These are phyloP conservation scores for Ballota nigra DNA, from an alignment of 257 asterid species.

Conservation along the genomic window DNA sequence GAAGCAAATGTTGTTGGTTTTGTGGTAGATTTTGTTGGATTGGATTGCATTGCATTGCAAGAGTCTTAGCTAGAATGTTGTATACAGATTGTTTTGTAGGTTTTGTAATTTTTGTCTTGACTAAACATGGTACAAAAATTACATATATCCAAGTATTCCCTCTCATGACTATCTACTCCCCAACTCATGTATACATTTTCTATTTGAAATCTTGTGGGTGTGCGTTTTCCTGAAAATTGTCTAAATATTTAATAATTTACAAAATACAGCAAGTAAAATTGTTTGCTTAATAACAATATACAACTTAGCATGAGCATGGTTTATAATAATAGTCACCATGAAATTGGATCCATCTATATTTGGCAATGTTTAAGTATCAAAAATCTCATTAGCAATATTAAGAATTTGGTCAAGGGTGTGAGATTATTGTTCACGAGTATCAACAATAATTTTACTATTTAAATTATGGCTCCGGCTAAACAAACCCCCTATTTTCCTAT, in stretches of 20 bases:
- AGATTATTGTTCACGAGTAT: too few relatives aligned
- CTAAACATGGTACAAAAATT: constrained; percentile 21
- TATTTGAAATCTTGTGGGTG: neutral
- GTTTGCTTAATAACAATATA: neutral
- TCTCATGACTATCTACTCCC: neutral
- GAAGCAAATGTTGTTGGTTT: constrained; percentile 18
- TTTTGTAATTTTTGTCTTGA: constrained; percentile 15
- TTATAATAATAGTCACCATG: too few relatives aligned
- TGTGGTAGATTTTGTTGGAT: neutral
- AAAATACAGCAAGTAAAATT: neutral
- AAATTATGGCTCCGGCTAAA: too few relatives aligned
- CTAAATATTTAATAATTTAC: neutral
- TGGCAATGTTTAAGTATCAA: too few relatives aligned
- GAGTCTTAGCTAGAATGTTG: constrained; percentile 16
- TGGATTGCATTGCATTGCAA: neutral
- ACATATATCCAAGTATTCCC: neutral
- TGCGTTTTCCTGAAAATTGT: neutral
- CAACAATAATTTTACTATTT: too few relatives aligned
- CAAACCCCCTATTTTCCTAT: too few relatives aligned
- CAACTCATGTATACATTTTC: neutral
- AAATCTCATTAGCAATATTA: too few relatives aligned
- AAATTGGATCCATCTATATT: too few relatives aligned
- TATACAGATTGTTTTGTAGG: constrained; percentile 26
- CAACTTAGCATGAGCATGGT: too few relatives aligned
- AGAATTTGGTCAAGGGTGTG: too few relatives aligned